Conservation (phyloP, 306 rosid species). For the Sesbania bispinosa region DNA sequence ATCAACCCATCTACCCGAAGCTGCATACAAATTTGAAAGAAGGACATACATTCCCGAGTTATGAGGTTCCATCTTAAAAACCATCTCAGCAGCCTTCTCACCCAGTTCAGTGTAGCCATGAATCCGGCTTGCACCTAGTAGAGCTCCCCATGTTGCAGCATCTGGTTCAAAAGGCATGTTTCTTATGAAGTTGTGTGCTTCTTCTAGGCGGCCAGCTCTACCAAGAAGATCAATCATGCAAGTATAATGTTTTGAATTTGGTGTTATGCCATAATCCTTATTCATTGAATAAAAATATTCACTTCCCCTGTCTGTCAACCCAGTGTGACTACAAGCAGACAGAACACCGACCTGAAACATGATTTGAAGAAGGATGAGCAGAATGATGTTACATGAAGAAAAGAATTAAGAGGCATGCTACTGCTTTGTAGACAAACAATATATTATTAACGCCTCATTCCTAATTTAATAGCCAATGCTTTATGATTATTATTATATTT, state of each 20-base stretch:
- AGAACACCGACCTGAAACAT: constrained; percentile 72
- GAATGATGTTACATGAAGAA: background rate
- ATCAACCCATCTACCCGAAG: constrained; percentile 77
- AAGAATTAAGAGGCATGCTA: background rate
- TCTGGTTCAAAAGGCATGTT: constrained; percentile 74
- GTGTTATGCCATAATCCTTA: constrained; percentile 52
- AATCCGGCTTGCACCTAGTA: constrained; percentile 74
- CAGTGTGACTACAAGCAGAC: constrained; percentile 82
- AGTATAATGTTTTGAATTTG: constrained; percentile 66
- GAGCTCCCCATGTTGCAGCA: constrained; percentile 85
- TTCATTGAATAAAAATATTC: constrained; percentile 61
- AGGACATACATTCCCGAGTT: constrained; percentile 83
- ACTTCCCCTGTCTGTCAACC: constrained; percentile 58
- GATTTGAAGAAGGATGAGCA: constrained; percentile 16
- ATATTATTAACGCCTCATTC: background rate
- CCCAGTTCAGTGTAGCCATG: constrained; percentile 65
- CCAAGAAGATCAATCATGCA: constrained; percentile 85
- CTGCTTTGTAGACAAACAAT: background rate
- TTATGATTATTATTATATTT: background rate
- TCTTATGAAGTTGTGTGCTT: constrained; percentile 63
- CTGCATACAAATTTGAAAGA: constrained; percentile 80
- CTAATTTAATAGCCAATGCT: no score
- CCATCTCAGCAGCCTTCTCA: constrained; percentile 70
- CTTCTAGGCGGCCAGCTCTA: constrained; percentile 66
- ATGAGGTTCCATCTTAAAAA: constrained; percentile 70